Evolutionary conservation across 2,329 filamentous ascomycete genomes (phyloP).

Genomic region (Trichoderma koningii): DNA sequence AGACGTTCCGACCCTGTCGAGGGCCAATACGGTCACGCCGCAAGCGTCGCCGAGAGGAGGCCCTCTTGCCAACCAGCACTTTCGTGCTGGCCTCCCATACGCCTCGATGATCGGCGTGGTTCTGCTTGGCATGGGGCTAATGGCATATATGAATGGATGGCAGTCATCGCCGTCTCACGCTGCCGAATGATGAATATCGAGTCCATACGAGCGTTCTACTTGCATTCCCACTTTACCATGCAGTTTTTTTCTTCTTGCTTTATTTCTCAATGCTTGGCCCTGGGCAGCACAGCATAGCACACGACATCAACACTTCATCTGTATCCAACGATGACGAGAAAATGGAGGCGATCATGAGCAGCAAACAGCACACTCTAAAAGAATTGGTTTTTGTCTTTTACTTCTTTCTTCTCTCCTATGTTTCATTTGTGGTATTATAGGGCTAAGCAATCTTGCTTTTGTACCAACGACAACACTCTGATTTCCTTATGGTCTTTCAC

Average conservation of each 20-base stretch:
- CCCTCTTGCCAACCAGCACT: constrained; percentile 47
- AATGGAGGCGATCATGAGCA: constrained; percentile 37
- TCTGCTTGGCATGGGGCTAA: constrained; percentile 76
- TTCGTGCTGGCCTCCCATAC: constrained; percentile 66
- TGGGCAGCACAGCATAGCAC: constrained; percentile 34
- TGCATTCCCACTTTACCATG: constrained; percentile 1
- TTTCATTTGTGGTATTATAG: constrained; percentile 38
- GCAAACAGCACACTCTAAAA: constrained; percentile 34
- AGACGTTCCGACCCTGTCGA: constrained; percentile 49
- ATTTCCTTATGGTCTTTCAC: constrained; percentile 22
- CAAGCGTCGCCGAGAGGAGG: constrained; percentile 44
- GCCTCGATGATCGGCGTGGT: constrained; percentile 82
- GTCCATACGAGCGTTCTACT: constrained; percentile 6
- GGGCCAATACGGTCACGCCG: constrained; percentile 53
- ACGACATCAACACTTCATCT: constrained; percentile 28
- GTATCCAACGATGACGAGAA: constrained; percentile 37
- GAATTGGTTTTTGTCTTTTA: constrained; percentile 31
- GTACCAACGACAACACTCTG: constrained; percentile 23
- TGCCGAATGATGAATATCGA: constrained; percentile 39
- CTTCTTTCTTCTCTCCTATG: constrained; percentile 29
- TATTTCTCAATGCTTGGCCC: constrained; percentile 16
- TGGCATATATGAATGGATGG: constrained; percentile 87
- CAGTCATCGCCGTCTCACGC: constrained; percentile 49
- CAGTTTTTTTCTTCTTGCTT: constrained; percentile 12
- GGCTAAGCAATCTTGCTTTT: constrained; percentile 21